phyloP scores from a whole-genome alignment of 2,329 filamentous ascomycete species.

The Botrytis byssoidea region DNA sequence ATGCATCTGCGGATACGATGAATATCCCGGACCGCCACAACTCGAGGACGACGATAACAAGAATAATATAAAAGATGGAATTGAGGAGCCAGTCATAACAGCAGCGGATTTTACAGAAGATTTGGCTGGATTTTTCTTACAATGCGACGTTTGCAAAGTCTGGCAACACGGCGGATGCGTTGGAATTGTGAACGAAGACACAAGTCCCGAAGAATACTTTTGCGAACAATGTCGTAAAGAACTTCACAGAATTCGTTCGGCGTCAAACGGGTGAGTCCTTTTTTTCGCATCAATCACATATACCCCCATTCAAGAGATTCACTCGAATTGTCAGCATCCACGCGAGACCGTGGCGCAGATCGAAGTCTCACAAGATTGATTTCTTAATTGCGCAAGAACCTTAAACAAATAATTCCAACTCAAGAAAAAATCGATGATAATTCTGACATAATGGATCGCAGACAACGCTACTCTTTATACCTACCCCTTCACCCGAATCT shows the following conservation, averaged over 20 bases:
- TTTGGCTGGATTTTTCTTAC: conserved; percentile 91
- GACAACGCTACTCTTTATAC: conserved; percentile 66
- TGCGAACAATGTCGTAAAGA: conserved; percentile 94
- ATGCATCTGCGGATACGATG: conserved; percentile 90
- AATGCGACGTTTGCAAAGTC: conserved; percentile 96
- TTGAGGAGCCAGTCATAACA: conserved; percentile 55
- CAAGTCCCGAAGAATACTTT: conserved; percentile 95
- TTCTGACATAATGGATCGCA: conserved; percentile 46
- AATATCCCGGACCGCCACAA: conserved; percentile 81
- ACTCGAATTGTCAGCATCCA: conserved; percentile 31
- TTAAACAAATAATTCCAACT: conserved; percentile 19
- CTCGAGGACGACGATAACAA: conserved; percentile 55
- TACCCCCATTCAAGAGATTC: conserved; percentile 25
- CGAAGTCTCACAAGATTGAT: conserved; percentile 38
- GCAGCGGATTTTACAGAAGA: conserved; percentile 64
- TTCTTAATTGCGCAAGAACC: conserved; percentile 25
- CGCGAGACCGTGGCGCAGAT: conserved; percentile 39
- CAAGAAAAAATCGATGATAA: conserved; percentile 18
- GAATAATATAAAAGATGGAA: conserved; percentile 54
- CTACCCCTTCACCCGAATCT: conserved; percentile 55
- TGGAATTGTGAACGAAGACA: conserved; percentile 90
- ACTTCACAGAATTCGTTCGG: conserved; percentile 78
- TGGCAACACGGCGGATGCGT: conserved; percentile 99
- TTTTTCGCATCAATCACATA: conserved; percentile 11
- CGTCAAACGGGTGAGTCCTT: conserved; percentile 75